Evolutionary conservation across 352 stramenopile species (phyloP).

Genomic region (Plasmopara muralis): DNA sequence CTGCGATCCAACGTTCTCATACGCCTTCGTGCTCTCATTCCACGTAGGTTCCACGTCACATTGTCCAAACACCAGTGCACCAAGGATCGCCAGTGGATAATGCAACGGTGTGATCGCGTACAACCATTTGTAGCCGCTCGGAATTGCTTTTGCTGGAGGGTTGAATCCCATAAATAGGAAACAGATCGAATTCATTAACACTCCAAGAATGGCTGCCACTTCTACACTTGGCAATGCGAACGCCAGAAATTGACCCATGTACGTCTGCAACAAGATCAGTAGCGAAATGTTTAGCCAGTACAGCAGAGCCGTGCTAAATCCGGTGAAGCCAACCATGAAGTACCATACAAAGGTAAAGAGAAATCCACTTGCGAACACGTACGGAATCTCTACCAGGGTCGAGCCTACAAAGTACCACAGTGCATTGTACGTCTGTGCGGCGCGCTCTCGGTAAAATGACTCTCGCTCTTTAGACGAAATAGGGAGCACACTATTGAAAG

Average conservation of each 20-base stretch:
- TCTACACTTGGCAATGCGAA: conserved; percentile 20
- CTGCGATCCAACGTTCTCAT: conserved; percentile 16
- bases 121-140: conserved; percentile 21
- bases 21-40: conserved; percentile 16
- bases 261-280: conserved; percentile 29
- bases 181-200: conserved; percentile 23
- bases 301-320: conserved; percentile 20
- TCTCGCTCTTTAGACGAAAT: conserved; percentile 20
- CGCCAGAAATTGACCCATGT: conserved; percentile 32
- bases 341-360: conserved; percentile 34
- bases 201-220: conserved; percentile 18
- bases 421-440: conserved; percentile 80
- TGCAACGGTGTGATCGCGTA: conserved; percentile 26
- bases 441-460: conserved; percentile 73
- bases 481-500: conserved; percentile 22
- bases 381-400: conserved; percentile 80
- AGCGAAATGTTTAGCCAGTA: conserved; percentile 31
- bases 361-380: conserved; percentile 31
- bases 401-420: conserved; percentile 66
- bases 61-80: conserved; percentile 17
- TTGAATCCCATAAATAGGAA: conserved; percentile 28
- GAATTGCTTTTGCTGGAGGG: conserved; percentile 17
- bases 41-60: conserved; percentile 17
- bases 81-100: conserved; percentile 19
- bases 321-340: conserved; percentile 35